These are phyloP conservation scores for Amoebophrya sp. DNA, from an alignment of 169 alveolate genomes.

Conservation along the genomic window DNA sequence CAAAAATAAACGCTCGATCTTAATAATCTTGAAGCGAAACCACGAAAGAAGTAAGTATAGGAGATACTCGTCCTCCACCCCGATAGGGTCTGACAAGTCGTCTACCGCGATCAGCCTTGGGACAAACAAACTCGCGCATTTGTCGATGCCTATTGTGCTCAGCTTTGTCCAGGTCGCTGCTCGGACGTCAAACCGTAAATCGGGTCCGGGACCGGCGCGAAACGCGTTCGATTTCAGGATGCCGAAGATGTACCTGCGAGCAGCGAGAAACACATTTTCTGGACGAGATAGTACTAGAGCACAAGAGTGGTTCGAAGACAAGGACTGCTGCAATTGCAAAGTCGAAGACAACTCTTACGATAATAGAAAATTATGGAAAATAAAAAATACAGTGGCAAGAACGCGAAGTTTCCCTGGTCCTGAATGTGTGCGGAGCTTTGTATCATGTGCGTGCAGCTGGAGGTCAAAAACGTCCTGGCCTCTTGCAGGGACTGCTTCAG, in stretches of 20 bases:
- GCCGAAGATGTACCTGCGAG: constrained; percentile 13
- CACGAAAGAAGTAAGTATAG: not conserved
- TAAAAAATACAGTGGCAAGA: not conserved
- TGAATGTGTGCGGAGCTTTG: not conserved
- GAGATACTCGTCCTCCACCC: not conserved
- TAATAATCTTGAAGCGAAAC: not conserved
- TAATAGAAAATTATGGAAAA: not conserved
- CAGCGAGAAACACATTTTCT: too few relatives aligned
- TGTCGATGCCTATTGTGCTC: not conserved
- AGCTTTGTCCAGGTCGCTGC: constrained; percentile 3
- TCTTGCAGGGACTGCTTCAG: not conserved
- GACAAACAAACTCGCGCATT: not conserved
- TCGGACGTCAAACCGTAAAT: not conserved
- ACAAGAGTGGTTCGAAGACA: too few relatives aligned
- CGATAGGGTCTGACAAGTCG: not conserved
- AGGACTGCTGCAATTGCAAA: too few relatives aligned
- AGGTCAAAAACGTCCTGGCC: not conserved
- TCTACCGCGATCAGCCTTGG: not conserved
- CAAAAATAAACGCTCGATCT: too few relatives aligned
- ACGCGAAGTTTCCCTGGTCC: constrained; percentile 16
- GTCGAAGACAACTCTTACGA: too few relatives aligned
- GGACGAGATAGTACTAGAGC: too few relatives aligned
- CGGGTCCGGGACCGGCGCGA: not conserved
- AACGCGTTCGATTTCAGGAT: not conserved
- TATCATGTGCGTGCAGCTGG: not conserved